Evolutionary conservation across 2,329 filamentous ascomycete genomes (phyloP), one percentile per base, ranked within the genome.

Genomic region (Colletotrichum sp.): DNA sequence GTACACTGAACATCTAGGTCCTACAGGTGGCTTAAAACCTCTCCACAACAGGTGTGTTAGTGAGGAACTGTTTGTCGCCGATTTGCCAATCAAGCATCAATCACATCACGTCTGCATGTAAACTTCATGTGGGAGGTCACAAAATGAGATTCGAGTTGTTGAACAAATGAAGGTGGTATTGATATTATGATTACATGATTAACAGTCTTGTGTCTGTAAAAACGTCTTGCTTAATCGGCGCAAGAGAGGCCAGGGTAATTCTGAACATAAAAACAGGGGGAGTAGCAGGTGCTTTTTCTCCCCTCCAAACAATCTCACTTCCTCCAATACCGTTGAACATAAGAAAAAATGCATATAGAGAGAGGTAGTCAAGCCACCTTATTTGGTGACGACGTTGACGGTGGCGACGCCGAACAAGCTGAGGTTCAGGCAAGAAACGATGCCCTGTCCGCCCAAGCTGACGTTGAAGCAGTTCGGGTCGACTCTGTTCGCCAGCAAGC

Each of bases 371-470:
- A 12, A 38, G 24, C 36, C 69, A 36, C 34, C 55, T 54, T 57
- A 62, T 9, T 61, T 61, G 18, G 43, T 58, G 31, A 38, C 29
- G 15, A 43, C 71, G 13, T 38, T 71, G 6, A 71, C 71, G 11
- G 15, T n/a, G 24, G 68, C 71, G 24, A 73, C 3, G 18, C 71
- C 71, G 57, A 73, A 73, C n/a, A 73, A 27, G 21, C 71, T 64
- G 16, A 73, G 11, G 43, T 73, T 73, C 51, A 73, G 13, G 21
- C 71, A 73, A 7, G 36, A 27, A 15, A 66, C 68, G 18, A 73
- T 62, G 61, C n/a, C 69, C 6, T 51, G 54, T n/a, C 24, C 12
- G 57, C 33, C 61, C 21, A 70, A 5, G 16, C 38, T 24, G 11
- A 64, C 15, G 27, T 70, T 70, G 21, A 73, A 69, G 33, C 70